Percentiles rank a stretch among this genome's conserved stretches.
Conservation (phyloP, 768 basidiomycete species). For the Agaricus sinodeliciosus region DNA sequence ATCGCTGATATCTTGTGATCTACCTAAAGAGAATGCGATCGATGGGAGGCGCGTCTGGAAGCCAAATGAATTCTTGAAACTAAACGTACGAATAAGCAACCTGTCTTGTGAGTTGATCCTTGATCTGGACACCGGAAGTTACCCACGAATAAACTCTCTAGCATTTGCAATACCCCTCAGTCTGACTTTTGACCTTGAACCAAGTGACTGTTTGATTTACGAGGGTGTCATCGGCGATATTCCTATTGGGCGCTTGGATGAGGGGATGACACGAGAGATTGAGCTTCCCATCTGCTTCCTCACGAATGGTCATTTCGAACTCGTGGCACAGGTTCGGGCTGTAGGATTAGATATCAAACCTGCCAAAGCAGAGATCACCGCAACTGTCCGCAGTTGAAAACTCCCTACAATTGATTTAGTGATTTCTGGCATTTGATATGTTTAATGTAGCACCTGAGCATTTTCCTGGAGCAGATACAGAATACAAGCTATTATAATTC, state of each 20-base stretch:
- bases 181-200: slow-evolving; percentile 48
- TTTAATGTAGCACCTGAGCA: neutral
- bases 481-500: slow-evolving; percentile 10
- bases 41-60: slow-evolving; percentile 40
- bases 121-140: neutral
- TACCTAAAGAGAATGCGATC: slow-evolving; percentile 19
- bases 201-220: slow-evolving; percentile 57
- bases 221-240: slow-evolving; percentile 63
- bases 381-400: slow-evolving; percentile 12
- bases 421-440: neutral
- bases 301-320: slow-evolving; percentile 58
- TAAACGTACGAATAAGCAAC: slow-evolving; percentile 55
- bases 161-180: slow-evolving; percentile 47
- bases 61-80: slow-evolving; percentile 57
- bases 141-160: neutral
- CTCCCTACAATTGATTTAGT: too few species aligned
- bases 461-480: slow-evolving; percentile 12
- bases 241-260: slow-evolving; percentile 54
- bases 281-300: slow-evolving; percentile 68
- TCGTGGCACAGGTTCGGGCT: slow-evolving; percentile 36
- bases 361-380: slow-evolving; percentile 37
- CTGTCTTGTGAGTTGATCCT: slow-evolving; percentile 47
- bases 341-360: slow-evolving; percentile 26
- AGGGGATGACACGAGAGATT: slow-evolving; percentile 44
- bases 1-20: slow-evolving; percentile 31